Percentiles rank a stretch among this genome's conserved stretches.
Conservation (phyloP, 1,139 yeast species). For the Candida dubliniensis region DNA sequence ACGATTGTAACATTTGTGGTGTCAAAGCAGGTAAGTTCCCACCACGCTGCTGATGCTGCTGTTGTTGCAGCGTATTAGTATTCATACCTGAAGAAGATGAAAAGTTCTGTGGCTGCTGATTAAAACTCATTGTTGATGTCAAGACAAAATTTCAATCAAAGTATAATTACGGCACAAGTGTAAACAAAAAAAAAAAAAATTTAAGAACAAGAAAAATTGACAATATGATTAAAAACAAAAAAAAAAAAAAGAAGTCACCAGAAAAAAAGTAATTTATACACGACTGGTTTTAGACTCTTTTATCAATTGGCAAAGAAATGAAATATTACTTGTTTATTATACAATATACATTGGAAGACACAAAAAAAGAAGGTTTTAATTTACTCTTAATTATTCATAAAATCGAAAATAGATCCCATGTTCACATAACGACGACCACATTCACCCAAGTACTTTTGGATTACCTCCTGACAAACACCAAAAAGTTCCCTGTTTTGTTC, state of each 20-base stretch:
- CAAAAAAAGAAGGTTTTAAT: not conserved
- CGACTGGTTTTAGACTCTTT: not conserved
- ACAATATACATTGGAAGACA: not conserved
- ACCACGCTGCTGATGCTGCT: constrained; percentile 15
- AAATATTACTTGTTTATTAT: no score
- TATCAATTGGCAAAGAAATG: not conserved
- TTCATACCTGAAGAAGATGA: constrained; percentile 6
- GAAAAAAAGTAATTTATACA: not conserved
- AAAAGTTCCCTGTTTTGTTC: constrained; percentile 77
- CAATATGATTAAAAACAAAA: not conserved
- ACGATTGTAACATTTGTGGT: constrained; percentile 43
- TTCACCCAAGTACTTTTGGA: constrained; percentile 71
- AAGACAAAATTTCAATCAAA: not conserved
- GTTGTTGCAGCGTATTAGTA: constrained; percentile 18
- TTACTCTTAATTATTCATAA: constrained; percentile 28
- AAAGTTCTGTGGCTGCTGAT: constrained; percentile 5
- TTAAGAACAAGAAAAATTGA: not conserved
- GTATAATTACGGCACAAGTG: not conserved
- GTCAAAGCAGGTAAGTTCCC: constrained; percentile 24
- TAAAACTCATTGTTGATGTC: constrained; percentile 5
- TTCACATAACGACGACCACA: constrained; percentile 93
- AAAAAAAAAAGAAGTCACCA: not conserved
- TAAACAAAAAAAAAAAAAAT: not conserved
- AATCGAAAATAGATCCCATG: constrained; percentile 77
- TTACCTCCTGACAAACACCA: constrained; percentile 57